Percentiles rank a stretch among this genome's conserved stretches.
These are phyloP conservation scores for Trypanosoma rangeli DNA, from an alignment of 208 protist genomes.

Conservation along the genomic window DNA sequence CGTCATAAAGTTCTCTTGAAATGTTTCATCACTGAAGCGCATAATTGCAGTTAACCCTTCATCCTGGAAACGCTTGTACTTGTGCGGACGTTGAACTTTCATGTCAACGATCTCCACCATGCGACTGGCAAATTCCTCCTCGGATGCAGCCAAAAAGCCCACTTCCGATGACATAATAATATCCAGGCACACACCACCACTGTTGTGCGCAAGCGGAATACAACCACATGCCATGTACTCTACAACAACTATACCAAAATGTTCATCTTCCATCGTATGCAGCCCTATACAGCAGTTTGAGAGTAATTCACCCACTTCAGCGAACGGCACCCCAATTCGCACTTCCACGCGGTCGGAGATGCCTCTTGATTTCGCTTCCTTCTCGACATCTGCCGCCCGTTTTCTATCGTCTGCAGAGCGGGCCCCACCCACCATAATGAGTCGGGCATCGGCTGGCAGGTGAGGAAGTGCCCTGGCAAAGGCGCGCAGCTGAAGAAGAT, in stretches of 20 bases:
- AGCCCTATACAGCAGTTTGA: constrained; percentile 84
- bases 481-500: constrained; percentile 92
- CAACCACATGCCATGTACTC: constrained; percentile 96
- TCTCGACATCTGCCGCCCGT: constrained; percentile 57
- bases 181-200: constrained; percentile 94
- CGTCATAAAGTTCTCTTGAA: constrained; percentile 19
- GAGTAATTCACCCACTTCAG: constrained; percentile 46
- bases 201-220: constrained; percentile 93
- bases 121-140: constrained; percentile 82
- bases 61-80: constrained; percentile 42
- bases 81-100: constrained; percentile 24
- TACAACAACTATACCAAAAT: constrained; percentile 99
- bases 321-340: constrained; percentile 58
- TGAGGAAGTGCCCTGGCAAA: constrained; percentile 58
- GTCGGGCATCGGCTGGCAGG: constrained; percentile 41
- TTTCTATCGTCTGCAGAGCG: constrained; percentile 78
- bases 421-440: constrained; percentile 89
- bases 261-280: constrained; percentile 99
- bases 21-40: constrained; percentile 32
- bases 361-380: constrained; percentile 39
- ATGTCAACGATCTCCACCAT: constrained; percentile 60
- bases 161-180: constrained; percentile 77
- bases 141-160: constrained; percentile 88
- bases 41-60: constrained; percentile 20
- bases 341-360: constrained; percentile 66